These are phyloP conservation scores for Ganoderma boninense DNA, from an alignment of 1,284 basidiomycete species.

Conservation along the genomic window DNA sequence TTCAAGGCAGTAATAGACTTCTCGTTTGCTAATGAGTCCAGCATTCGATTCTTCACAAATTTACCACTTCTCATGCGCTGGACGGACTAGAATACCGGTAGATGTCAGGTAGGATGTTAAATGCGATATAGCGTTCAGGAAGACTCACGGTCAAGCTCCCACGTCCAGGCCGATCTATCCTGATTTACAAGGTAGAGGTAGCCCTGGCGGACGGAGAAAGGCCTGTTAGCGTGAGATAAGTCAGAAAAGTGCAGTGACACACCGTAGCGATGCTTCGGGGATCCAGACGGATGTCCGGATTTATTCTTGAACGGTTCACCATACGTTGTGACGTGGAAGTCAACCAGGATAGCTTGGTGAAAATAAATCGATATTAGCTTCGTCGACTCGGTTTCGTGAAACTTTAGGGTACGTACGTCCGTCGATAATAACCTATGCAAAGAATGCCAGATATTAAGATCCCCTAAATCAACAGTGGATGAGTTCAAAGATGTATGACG, in stretches of 20 bases:
- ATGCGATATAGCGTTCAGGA: not conserved
- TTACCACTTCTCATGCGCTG: slow-evolving; percentile 38
- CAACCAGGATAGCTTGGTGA: slow-evolving; percentile 18
- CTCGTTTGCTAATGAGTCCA: no score
- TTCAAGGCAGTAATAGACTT: no score
- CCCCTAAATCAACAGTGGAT: not conserved
- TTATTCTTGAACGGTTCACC: slow-evolving; percentile 46
- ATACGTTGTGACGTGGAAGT: not conserved
- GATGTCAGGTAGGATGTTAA: not conserved
- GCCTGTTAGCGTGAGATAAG: not conserved
- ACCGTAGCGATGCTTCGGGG: slow-evolving; percentile 76
- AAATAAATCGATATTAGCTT: slow-evolving; percentile 59
- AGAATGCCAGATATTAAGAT: not conserved
- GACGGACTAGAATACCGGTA: slow-evolving; percentile 44
- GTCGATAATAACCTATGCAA: slow-evolving; percentile 48
- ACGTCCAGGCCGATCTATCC: slow-evolving; percentile 57
- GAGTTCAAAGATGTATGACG: slow-evolving; percentile 36
- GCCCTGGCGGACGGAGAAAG: slow-evolving; percentile 36
- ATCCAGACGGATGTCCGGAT: slow-evolving; percentile 54
- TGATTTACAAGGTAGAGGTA: slow-evolving; percentile 54
- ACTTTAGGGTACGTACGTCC: slow-evolving; percentile 38
- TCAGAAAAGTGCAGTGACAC: slow-evolving; percentile 23
- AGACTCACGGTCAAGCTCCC: slow-evolving; percentile 54
- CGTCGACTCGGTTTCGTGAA: slow-evolving; percentile 25
- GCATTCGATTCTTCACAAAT: no score